Evolutionary conservation across 1,284 basidiomycete species (phyloP), one percentile per base, ranked within the genome.

Genomic region (Fomitopsis betulina): DNA sequence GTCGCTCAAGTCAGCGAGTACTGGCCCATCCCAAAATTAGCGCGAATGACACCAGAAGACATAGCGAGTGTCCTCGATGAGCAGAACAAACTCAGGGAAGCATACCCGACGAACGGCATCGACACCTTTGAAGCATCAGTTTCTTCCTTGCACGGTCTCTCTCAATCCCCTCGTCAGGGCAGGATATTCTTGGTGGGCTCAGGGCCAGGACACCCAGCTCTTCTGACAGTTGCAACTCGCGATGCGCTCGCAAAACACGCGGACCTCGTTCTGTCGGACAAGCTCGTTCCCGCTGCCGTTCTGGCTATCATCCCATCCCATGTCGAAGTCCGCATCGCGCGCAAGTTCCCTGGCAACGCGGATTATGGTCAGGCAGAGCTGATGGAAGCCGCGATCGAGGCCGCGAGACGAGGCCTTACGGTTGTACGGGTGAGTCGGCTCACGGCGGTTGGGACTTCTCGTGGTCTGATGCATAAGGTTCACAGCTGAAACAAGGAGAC

Each of bases 321-420:
- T 33, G 82, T 88, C 2, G 78, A 86, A 60, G 78, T 91, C 21
- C 83, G 89, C 8, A 97, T 98, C 62, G 96, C 96, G 15, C 89
- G 90, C 64, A 99, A 99, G 72, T 98, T 97, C 76, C 96, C 96
- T 0, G 96, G 96, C 0, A 98, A 98, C 68, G 94, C 95, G 1
- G 96, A 98, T 56, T 89, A 91, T 21, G 94, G 95, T 0, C 96
- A 98, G 72, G 84, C 82, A 51, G 96, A 98, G 75, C 85, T 98
- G 77, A 96, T 98, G 91, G 84, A 91, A 61, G 85, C 89, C 9
- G 96, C 94, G 0, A 76, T 97, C 2, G 87, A 90, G 54, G 94
- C 87, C 10, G 94, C 93, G 0, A 77, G 75, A 33, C 79, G 81
- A 10, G 96, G 96, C 0, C 77, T 94, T 67, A 90, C 85, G 2